Evolutionary conservation across 2,329 filamentous ascomycete genomes (phyloP), one percentile per base, ranked within the genome.

Genomic region (Fusarium nodosum): DNA sequence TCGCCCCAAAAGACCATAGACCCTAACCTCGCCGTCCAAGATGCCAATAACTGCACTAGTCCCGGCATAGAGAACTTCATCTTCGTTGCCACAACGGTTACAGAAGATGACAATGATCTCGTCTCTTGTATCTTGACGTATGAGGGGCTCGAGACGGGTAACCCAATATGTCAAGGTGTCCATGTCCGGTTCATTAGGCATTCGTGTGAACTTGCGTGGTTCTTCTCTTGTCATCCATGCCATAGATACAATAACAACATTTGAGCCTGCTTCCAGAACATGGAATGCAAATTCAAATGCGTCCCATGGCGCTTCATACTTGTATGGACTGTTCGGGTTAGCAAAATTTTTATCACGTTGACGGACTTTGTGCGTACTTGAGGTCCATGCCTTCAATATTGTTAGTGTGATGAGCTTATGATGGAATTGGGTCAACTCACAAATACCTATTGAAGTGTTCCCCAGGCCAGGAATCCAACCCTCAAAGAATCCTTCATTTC

Each of bases 161-260:
- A 93, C 82, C 93, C 92, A 95, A 72, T 95, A 95, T 0, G 87
- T 86, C 11, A 95, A 76, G 0, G 91, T 93, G 26, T 92, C 88
- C 79, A 92, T 85, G 68, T 94, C 92, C 0, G 91, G 91, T 52
- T 89, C 86, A 1, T 84, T 76, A 0, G 86, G 87, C 68, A 68
- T 81, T 30, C 71, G 82, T 63, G 74, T 87, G 75, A 82, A 88
- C 12, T 62, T 60, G n/a, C 73, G 82, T 2, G 78, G 83, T 72
- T 82, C 85, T 64, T 83, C 88, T 58, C 77, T 82, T 3, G 91
- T 93, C 33, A 92, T 82, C 92, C 92, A 95, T 0, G 93, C 91
- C 92, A 94, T 94, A 7, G 87, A 88, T 0, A 95, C 71, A 34
- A 94, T 87, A 2, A 93, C 88, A 0, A 94, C 67, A 16, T 88